Conservation (phyloP, 2,329 filamentous ascomycete species). For the Hypoxylon sp. region DNA sequence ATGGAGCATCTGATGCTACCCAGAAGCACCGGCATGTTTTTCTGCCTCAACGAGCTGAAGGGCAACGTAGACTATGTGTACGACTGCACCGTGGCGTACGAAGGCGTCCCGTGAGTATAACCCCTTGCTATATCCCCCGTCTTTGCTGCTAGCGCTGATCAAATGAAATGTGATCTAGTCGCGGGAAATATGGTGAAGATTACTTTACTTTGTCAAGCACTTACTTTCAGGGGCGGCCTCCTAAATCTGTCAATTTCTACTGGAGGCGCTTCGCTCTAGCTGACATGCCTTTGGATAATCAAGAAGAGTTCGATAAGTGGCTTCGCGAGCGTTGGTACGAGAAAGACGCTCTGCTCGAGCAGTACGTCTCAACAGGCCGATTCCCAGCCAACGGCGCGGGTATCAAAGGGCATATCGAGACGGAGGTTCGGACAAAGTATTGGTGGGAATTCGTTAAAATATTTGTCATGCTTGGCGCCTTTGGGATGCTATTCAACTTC, state of each 20-base stretch:
- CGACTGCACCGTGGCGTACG: slow-evolving; percentile 95
- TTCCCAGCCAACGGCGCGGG: slow-evolving; percentile 79
- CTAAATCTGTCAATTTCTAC: slow-evolving; percentile 96
- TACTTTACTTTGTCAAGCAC: slow-evolving; percentile 89
- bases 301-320: slow-evolving; percentile 85
- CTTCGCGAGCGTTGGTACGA: slow-evolving; percentile 89
- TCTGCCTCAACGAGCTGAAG: slow-evolving; percentile 82
- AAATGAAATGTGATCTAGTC: slow-evolving; percentile 61
- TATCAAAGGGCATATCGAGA: slow-evolving; percentile 68
- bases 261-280: slow-evolving; percentile 88
- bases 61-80: slow-evolving; percentile 86
- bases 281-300: slow-evolving; percentile 84
- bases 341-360: slow-evolving; percentile 90
- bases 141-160: slow-evolving; percentile 7
- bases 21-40: slow-evolving; percentile 83
- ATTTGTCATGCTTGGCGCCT: slow-evolving; percentile 65
- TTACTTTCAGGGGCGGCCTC: slow-evolving; percentile 88
- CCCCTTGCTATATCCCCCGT: background rate
- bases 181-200: slow-evolving; percentile 88
- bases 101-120: slow-evolving; percentile 85
- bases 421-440: slow-evolving; percentile 68
- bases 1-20: slow-evolving; percentile 82
- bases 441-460: slow-evolving; percentile 70
- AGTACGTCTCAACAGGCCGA: slow-evolving; percentile 81
- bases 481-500: slow-evolving; percentile 60